Percentiles rank a stretch among this genome's conserved stretches.
Conservation (phyloP, 208 protist genomes). For the Leishmania arabica region DNA sequence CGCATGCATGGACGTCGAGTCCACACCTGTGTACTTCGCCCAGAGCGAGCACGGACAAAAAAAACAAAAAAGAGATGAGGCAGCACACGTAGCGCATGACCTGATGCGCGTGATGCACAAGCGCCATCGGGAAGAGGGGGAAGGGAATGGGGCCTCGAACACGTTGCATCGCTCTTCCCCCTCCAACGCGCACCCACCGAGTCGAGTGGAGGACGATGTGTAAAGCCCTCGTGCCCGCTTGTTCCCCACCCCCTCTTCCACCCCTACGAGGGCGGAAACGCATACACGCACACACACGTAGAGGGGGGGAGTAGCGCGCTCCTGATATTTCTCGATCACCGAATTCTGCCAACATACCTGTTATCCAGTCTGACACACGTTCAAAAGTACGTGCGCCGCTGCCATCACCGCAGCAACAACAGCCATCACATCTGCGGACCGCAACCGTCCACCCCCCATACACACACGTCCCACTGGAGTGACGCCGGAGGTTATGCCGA, state of each 20-base stretch:
- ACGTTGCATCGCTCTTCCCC: neutral
- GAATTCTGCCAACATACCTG: neutral
- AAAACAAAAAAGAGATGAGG: neutral
- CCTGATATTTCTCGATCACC: neutral
- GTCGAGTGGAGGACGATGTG: neutral
- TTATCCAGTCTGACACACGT: neutral
- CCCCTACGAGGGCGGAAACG: neutral
- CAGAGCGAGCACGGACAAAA: neutral
- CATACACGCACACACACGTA: neutral
- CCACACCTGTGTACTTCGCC: neutral
- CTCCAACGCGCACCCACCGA: neutral
- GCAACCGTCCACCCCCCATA: neutral
- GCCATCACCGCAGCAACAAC: neutral
- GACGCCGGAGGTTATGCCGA: slow-evolving; percentile 59
- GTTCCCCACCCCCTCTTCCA: neutral
- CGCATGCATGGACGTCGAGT: neutral
- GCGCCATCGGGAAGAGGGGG: neutral
- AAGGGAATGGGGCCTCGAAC: neutral
- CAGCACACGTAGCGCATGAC: neutral
- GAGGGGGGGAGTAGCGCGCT: neutral
- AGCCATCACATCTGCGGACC: neutral
- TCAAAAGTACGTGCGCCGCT: neutral
- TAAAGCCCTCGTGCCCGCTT: neutral
- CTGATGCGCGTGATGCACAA: neutral
- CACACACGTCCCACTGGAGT: neutral